Evolutionary conservation across 805 yeast genomes (phyloP), one percentile per base, ranked within the genome.

Genomic region (Saturnispora serradocipensis): DNA sequence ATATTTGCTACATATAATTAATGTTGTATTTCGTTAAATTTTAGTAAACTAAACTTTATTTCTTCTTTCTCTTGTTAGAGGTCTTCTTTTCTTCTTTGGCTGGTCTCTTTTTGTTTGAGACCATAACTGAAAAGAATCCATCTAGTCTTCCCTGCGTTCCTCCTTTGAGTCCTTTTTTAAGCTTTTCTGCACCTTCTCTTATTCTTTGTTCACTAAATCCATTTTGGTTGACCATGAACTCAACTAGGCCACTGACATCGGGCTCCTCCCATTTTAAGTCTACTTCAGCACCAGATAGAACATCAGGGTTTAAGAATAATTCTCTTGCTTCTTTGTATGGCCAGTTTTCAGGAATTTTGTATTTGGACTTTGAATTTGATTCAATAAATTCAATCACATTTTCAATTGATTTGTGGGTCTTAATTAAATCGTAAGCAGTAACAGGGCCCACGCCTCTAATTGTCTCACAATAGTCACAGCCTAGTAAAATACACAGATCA

Each of bases 391-490:
- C 81, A 40, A 91, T 78, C 42, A 93, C 81, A 38, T 82, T 83
- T 55, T 91, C 98, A 46, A 93, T 73, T 0, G 85, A 74, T 1
- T 85, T 82, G 65, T 88, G 89, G 62, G 91, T 96, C 63, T 82
- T 84, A 55, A 93, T 88, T 54, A 93, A 74, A 62, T 93, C 91
- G 56, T 78, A 73, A 0, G 97, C 99, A 1, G 97, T 91, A 2
- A 86, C 93, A 0, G 98, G 98, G 8, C 99, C 99, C 54, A 93
- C 84, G 24, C 99, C 99, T 60, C 81, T 81, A 53, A 93, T 90
- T 4, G 97, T 86, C 57, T 91, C 97, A 70, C 97, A 88, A 67
- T 93, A 93, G 71, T 93, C 99, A 68, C 99, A 93, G 1, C 99
- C 99, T 45, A 93, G 71, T 61, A 93, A 73, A 42, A 93, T 91